Evolutionary conservation across 1,284 basidiomycete genomes (phyloP), one percentile per base, ranked within the genome.

Genomic region (Leucoagaricus sp.): DNA sequence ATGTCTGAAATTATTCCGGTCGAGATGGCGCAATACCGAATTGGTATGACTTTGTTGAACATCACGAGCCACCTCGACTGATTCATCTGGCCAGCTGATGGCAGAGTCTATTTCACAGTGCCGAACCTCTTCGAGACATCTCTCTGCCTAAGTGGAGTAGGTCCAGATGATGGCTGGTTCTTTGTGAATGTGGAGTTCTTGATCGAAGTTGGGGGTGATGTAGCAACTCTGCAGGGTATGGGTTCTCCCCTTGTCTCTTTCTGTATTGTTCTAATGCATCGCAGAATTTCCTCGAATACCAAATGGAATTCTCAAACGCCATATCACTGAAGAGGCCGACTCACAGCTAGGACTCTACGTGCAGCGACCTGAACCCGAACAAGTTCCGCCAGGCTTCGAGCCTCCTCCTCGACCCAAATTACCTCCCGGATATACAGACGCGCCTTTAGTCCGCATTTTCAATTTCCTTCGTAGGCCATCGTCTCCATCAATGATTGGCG

Each of bases 151-250:
- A 77, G 79, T 33, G 91, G 93, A 6, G 83, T 82, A 4, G 75
- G 83, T 59, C 75, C 76, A 55, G 76, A 82, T 28, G 88, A 90
- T 58, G 83, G 86, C 0, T 95, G 93, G 93, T 94, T 92, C 69
- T 87, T 93, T 64, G 83, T 90, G 8, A 78, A 86, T 60, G 83
- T 91, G 1, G 85, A 87, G 63, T 94, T 93, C 63, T 73, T 90
- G 29, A 85, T 94, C 59, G 82, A 74, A n/a, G 79, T 93, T 5
- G 86, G 85, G 21, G 88, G 86, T 31, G 88, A 90, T 65, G 72
- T 81, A 41, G 86, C 85, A 28, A 83, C 84, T n/a, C 73, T 84
- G 58, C 84, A 89, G 78, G 87, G 89, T 86, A 62, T 57, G 61
- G 31, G 21, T 58, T 17, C 21, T 31, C 42, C 5, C 31, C 40